phyloP scores from a whole-genome alignment of 2,329 filamentous ascomycete species.

The Alternaria brassicicola region DNA sequence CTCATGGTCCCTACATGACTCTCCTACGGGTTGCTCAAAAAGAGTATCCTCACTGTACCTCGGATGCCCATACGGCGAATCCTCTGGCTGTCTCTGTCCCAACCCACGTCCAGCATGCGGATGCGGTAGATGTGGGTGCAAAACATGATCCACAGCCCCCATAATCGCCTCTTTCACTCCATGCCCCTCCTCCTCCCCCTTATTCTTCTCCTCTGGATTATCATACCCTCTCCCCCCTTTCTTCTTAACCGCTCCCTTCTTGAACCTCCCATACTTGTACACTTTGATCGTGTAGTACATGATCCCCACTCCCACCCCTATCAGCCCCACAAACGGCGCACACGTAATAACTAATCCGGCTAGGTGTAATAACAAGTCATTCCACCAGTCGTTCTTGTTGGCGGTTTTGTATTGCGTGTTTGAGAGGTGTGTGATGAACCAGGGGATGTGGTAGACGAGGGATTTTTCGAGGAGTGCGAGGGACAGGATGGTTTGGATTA shows the following conservation, averaged over 20 bases:
- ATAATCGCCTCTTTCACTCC: neutral
- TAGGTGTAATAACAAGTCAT: slow-evolving; percentile 3
- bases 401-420: neutral
- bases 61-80: neutral
- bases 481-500: slow-evolving; percentile 1
- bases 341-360: slow-evolving; percentile 2
- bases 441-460: slow-evolving; percentile 2
- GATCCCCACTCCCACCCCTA: neutral
- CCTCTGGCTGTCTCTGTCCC: neutral
- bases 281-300: slow-evolving; percentile 12
- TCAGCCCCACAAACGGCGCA: neutral
- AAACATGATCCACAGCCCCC: neutral
- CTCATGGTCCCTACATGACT: neutral
- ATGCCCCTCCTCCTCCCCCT: neutral
- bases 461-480: slow-evolving; percentile 5
- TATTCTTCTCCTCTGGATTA: neutral
- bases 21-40: neutral
- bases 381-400: neutral
- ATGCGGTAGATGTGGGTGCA: neutral
- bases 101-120: neutral
- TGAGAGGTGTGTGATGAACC: neutral
- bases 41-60: neutral
- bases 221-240: slow-evolving; percentile 12
- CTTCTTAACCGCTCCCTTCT: neutral
- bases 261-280: slow-evolving; percentile 8